Percentiles rank a stretch among this genome's conserved stretches.
Conservation (phyloP, 2,329 filamentous ascomycete species). For the Penicillium sp. region DNA sequence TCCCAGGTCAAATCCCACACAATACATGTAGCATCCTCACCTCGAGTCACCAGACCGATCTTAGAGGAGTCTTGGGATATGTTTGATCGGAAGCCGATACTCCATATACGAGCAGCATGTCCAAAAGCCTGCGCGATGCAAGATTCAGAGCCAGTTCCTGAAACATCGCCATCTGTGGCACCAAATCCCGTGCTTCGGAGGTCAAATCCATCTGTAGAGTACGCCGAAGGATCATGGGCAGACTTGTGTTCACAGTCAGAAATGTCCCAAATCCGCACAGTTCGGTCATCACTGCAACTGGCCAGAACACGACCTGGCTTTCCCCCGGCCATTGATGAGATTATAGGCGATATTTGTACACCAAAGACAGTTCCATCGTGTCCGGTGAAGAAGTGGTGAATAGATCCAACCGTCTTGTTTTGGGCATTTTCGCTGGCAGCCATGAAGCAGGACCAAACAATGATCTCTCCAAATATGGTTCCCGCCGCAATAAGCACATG, state of each 20-base stretch:
- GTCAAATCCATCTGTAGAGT: constrained; percentile 37
- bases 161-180: constrained; percentile 33
- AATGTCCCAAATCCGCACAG: constrained; percentile 84
- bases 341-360: constrained; percentile 69
- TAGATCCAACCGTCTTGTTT: constrained; percentile 32
- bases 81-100: constrained; percentile 64
- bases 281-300: constrained; percentile 94
- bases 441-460: constrained; percentile 75
- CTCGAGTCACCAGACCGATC: constrained; percentile 70
- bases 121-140: constrained; percentile 75
- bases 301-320: constrained; percentile 65
- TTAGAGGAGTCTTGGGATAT: constrained; percentile 20
- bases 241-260: constrained; percentile 50
- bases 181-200: constrained; percentile 65
- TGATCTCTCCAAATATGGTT: constrained; percentile 91
- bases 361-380: constrained; percentile 96
- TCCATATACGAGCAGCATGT: constrained; percentile 88
- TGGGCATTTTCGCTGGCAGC: constrained; percentile 8
- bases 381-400: constrained; percentile 60
- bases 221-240: constrained; percentile 33
- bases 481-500: constrained; percentile 77
- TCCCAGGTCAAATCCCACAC: constrained; percentile 63
- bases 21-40: constrained; percentile 78
- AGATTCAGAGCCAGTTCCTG: constrained; percentile 42
- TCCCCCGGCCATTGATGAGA: constrained; percentile 41